Evolutionary conservation across 768 basidiomycete genomes (phyloP).

Genomic region (Phaffia australis): DNA sequence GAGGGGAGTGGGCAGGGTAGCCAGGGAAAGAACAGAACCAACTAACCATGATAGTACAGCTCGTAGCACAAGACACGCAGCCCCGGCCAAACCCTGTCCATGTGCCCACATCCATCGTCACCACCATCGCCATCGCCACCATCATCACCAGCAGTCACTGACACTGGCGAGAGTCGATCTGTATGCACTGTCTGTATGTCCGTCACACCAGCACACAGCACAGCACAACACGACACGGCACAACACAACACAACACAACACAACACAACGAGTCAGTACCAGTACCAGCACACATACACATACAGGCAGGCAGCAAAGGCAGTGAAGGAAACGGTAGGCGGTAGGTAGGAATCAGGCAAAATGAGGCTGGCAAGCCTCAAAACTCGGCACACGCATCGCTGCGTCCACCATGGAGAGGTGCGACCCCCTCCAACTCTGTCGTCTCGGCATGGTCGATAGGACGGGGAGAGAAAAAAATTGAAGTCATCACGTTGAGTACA

Average conservation of each 20-base stretch:
- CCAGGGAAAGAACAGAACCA: no score
- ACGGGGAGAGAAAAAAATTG: slow-evolving; percentile 28
- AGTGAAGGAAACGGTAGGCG: background rate
- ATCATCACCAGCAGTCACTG: no score
- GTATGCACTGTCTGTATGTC: background rate
- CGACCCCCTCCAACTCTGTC: slow-evolving; percentile 27
- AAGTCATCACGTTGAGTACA: slow-evolving; percentile 26
- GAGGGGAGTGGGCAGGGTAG: no score
- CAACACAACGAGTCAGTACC: background rate
- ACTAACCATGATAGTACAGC: no score
- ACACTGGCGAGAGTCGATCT: no score
- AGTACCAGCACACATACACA: background rate
- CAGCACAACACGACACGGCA: no score
- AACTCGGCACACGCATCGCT: slow-evolving; percentile 6
- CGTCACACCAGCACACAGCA: background rate
- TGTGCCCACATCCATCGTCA: no score
- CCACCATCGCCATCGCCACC: no score
- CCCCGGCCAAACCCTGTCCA: no score
- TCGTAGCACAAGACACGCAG: no score
- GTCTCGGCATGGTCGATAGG: slow-evolving; percentile 28
- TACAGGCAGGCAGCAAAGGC: background rate
- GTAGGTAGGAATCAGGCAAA: slow-evolving; percentile 24
- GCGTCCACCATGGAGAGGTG: slow-evolving; percentile 17
- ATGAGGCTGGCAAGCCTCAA: slow-evolving; percentile 28
- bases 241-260: no score